Evolutionary conservation across 2,329 filamentous ascomycete species (phyloP).

Genomic region (Claviceps sp.): DNA sequence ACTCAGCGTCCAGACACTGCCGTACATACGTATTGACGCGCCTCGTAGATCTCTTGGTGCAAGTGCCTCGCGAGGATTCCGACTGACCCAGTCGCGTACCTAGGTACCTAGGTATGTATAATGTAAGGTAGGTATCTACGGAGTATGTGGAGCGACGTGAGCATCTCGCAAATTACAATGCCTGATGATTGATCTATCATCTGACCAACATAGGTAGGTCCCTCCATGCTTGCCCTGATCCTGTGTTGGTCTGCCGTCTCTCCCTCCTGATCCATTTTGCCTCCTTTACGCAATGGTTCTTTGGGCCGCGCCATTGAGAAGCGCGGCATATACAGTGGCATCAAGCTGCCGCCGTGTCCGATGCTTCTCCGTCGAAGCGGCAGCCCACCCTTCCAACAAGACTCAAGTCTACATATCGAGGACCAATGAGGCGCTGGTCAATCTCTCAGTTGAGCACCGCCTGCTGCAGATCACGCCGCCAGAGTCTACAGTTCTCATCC

Average conservation of each 20-base stretch:
- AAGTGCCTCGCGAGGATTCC: too few species aligned
- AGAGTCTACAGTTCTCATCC: conserved; percentile 65
- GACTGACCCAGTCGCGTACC: too few species aligned
- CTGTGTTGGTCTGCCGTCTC: background rate
- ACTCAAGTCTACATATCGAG: conserved; percentile 59
- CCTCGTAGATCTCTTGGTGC: too few species aligned
- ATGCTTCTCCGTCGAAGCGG: conserved; percentile 23
- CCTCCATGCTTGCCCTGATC: background rate
- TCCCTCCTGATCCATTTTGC: background rate
- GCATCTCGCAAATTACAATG: background rate
- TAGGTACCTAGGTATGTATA: too few species aligned
- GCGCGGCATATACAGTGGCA: background rate
- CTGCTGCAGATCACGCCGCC: conserved; percentile 62
- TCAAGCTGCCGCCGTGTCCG: conserved; percentile 1
- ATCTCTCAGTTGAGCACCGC: conserved; percentile 88
- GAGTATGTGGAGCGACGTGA: too few species aligned
- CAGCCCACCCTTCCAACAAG: conserved; percentile 29
- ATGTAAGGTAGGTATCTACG: too few species aligned
- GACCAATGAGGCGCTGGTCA: conserved; percentile 65
- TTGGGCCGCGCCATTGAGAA: background rate
- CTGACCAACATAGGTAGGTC: background rate
- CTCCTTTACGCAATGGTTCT: background rate
- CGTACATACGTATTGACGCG: too few species aligned
- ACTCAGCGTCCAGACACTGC: too few species aligned
- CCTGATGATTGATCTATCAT: background rate